phyloP scores from a whole-genome alignment of 768 basidiomycete species.

The Lactifluus volemus region DNA sequence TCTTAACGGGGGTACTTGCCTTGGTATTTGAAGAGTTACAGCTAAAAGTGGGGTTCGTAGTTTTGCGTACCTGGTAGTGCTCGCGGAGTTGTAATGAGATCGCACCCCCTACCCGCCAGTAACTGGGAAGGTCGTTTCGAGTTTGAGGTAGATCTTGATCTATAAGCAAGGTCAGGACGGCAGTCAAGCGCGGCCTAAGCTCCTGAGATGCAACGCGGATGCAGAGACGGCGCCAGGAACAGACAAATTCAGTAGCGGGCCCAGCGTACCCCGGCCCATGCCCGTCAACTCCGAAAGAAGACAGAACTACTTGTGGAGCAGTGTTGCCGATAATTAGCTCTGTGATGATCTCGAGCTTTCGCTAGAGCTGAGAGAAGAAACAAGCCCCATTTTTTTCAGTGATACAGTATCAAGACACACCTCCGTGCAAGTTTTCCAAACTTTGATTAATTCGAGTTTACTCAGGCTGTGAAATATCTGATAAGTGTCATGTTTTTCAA shows the following conservation, averaged over 20 bases:
- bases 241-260: background rate
- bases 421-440: background rate
- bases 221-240: constrained; percentile 8
- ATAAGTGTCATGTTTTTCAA: background rate
- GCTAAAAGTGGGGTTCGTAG: constrained; percentile 12
- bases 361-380: background rate
- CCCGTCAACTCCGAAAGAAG: background rate
- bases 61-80: constrained; percentile 2
- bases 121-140: background rate
- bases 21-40: constrained; percentile 8
- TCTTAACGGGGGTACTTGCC: background rate
- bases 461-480: too few species aligned
- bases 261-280: background rate
- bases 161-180: background rate
- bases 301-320: background rate
- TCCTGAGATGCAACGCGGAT: background rate
- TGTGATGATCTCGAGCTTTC: constrained; percentile 13
- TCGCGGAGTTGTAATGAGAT: constrained; percentile 13
- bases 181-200: background rate
- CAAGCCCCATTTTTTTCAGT: background rate
- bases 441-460: too few species aligned
- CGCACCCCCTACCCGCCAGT: background rate
- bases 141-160: constrained; percentile 6
- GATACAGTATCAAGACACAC: background rate
- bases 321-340: too few species aligned